Percentiles rank a stretch among this genome's conserved stretches.
Conservation (phyloP, 2,329 filamentous ascomycete genomes). For the Aureobasidium musti region DNA sequence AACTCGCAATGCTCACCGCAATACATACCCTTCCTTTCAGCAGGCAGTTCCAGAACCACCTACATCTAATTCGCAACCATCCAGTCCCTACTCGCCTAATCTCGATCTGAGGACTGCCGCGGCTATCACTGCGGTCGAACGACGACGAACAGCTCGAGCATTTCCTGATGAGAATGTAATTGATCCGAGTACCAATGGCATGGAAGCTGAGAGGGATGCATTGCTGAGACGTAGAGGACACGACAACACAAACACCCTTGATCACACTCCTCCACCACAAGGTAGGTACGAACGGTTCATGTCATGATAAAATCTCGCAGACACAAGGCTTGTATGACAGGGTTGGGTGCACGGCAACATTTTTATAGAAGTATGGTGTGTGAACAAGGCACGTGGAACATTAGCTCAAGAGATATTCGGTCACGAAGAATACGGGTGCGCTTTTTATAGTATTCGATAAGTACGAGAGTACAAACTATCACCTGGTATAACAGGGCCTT, state of each 20-base stretch:
- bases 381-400: not conserved
- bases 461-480: not conserved
- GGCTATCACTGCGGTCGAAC: constrained; percentile 8
- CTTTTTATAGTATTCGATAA: not conserved
- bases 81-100: constrained; percentile 15
- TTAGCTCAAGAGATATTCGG: not conserved
- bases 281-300: constrained; percentile 39
- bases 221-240: constrained; percentile 34
- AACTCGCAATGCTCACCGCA: constrained; percentile 27
- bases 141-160: constrained; percentile 2
- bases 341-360: not conserved
- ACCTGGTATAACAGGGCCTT: no score
- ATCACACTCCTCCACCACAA: constrained; percentile 39
- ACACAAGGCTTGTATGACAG: not conserved
- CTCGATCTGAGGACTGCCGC: constrained; percentile 19
- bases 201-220: constrained; percentile 36
- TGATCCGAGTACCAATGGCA: constrained; percentile 30
- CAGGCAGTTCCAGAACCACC: not conserved
- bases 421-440: not conserved
- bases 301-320: not conserved
- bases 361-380: not conserved
- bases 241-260: constrained; percentile 10
- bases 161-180: constrained; percentile 36
- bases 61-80: not conserved
- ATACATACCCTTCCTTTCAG: constrained; percentile 30